Evolutionary conservation across 2,329 filamentous ascomycete genomes (phyloP), one percentile per base, ranked within the genome.

Genomic region (Rhynchosporium agropyri): DNA sequence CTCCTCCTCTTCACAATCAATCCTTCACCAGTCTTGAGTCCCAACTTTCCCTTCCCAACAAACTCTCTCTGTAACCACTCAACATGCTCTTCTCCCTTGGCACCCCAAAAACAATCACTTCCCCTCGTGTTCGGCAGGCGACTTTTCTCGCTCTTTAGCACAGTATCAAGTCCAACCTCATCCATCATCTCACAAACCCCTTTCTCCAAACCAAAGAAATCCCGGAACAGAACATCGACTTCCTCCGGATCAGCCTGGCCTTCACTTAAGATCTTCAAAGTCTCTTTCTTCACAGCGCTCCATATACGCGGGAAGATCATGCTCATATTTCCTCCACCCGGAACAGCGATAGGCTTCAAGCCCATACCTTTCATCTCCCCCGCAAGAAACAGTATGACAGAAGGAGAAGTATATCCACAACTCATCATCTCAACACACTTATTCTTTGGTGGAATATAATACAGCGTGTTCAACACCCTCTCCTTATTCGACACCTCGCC

Each of bases 401-500:
- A 50, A 0, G 73, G 73, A 29, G 72, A 63, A 4, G 75, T 78
- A n/a, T 75, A 63, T 13, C 70, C 66, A 49, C 74, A 71, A 15
- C 72, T 72, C 77, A 78, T 78, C 12, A 78, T 72, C 65, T 78
- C 76, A 38, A 78, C 68, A 72, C 72, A 71, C 33, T 55, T 28
- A 40, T 64, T 63, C 26, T 38, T 42, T 2, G 67, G 53, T 4
- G 26, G 74, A 72, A 68, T 69, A 76, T 77, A 80, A 31, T 75
- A 79, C 64, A 81, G 77, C 4, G 76, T 75, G 59, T 79, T 81
- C 33, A 80, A 64, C 26, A 80, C 68, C 2, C 79, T 69, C 0
- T 71, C 66, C 8, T 70, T 68, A 20, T 77, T 69, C 31, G 69
- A 73, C 10, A 80, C 61, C 0, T 72, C 74, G 0, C 76, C 67